Base-by-base conservation (phyloP, 306 rosid genomes). In the Erythrophleum fordii region DNA sequence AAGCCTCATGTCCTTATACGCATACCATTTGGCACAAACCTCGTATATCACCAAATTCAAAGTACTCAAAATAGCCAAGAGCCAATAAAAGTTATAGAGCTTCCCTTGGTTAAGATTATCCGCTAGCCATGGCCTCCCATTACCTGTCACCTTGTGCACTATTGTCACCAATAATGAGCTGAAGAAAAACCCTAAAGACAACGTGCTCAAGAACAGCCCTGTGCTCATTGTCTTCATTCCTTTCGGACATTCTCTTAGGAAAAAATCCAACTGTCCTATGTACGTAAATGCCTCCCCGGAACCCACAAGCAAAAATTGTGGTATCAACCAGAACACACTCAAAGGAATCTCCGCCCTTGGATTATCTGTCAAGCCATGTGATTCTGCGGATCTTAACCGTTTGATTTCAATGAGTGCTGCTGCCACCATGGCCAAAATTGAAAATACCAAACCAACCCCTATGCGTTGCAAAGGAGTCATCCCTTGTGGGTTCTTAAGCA, bases 161-260 rank as follows among this genome's bases (percentile, higher is more conserved):
- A 95, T 53, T 0, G 91, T 83, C 25, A 95, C 98, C 92, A 92
- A 29, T n/a, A 87, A 10, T 3, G 97, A 84, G 82, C 98, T 95
- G 2, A 92, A 25, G 84, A 92, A 95, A 73, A 90, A 92, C 67
- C 98, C 98, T 18, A 95, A 61, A 0, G 97, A 85, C 18, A 92
- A 67, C 3, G 97, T 88, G 77, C 97, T 95, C 83, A 95, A 72
- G 42, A 95, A 95, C 82, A 92, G 72, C 6, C 97, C 98, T 0
- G 97, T 95, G 84, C 98, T 95, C 97, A 92, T 91, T 0, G 97
- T 91, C 76, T 92, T 92, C 97, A 92, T 95, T 53, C 98, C 97
- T 72, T 91, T 91, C 0, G 99, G 97, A 23, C 97, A 92, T 70
- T 95, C 99, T 67, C 95, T 83, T 0, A 92, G 80, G 78, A 95